phyloP scores from a whole-genome alignment of 1,284 basidiomycete species.

The Anthracocystis walkeri region DNA sequence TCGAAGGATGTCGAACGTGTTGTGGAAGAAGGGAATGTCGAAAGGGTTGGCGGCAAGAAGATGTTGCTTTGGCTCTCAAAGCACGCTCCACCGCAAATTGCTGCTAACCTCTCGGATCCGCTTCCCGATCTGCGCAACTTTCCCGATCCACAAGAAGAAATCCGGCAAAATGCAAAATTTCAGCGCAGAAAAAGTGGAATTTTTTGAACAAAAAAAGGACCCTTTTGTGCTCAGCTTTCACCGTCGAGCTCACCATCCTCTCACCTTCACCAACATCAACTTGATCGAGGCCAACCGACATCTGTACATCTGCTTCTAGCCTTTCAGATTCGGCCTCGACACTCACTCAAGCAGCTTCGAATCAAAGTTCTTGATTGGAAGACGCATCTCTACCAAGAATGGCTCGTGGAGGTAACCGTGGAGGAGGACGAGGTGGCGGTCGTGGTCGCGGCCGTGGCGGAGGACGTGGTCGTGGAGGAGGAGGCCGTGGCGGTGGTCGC shows the following conservation, averaged over 20 bases:
- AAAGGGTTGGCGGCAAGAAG: background rate
- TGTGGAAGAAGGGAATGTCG: background rate
- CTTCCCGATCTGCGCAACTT: background rate
- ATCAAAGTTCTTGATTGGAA: background rate
- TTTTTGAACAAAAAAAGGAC: background rate
- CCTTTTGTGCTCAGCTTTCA: constrained; percentile 6
- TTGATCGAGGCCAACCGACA: constrained; percentile 20
- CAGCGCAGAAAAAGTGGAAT: background rate
- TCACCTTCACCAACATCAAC: constrained; percentile 26
- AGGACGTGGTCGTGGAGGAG: constrained; percentile 37
- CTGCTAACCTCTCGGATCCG: constrained; percentile 3
- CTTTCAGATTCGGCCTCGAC: background rate
- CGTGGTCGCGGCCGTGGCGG: constrained; percentile 45
- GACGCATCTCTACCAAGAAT: constrained; percentile 13
- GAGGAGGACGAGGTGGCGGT: constrained; percentile 36
- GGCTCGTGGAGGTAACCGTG: constrained; percentile 47
- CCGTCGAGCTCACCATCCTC: background rate
- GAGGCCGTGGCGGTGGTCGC: constrained; percentile 40
- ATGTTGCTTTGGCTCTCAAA: background rate
- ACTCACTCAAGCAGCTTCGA: background rate
- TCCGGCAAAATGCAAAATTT: constrained; percentile 9
- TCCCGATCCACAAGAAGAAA: constrained; percentile 13
- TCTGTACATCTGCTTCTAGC: constrained; percentile 4
- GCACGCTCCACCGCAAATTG: constrained; percentile 2
- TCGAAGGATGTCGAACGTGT: background rate